Evolutionary conservation across 1,139 yeast species (phyloP).

Genomic region (Geotrichum carabidarum): DNA sequence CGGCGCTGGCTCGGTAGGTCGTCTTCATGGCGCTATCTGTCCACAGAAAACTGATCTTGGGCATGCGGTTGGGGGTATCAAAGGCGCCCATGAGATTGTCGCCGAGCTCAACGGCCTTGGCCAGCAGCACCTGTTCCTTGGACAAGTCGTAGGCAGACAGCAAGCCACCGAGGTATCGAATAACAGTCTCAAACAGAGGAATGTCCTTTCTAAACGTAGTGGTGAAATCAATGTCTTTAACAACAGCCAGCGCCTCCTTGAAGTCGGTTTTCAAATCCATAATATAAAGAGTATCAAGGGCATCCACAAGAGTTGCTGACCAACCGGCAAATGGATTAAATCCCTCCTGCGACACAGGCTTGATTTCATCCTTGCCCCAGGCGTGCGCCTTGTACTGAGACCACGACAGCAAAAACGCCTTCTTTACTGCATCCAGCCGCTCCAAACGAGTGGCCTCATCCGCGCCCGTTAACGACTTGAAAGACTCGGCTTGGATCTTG

Average conservation of each 20-base stretch:
- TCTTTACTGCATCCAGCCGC: slow-evolving; percentile 46
- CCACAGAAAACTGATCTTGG: slow-evolving; percentile 58
- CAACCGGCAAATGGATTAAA: slow-evolving; percentile 45
- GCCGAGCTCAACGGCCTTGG: slow-evolving; percentile 58
- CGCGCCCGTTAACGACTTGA: slow-evolving; percentile 2
- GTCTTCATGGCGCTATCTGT: slow-evolving; percentile 39
- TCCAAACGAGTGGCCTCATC: slow-evolving; percentile 12
- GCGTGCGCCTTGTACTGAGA: slow-evolving; percentile 52
- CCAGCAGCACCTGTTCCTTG: slow-evolving; percentile 43
- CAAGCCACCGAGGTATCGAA: slow-evolving; percentile 68
- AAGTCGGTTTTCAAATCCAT: slow-evolving; percentile 58
- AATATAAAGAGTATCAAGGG: slow-evolving; percentile 61
- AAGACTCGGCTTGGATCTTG: slow-evolving; percentile 13
- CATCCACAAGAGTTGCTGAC: slow-evolving; percentile 56
- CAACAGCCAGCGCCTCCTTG: slow-evolving; percentile 47
- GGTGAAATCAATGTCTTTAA: slow-evolving; percentile 51
- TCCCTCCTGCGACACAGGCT: slow-evolving; percentile 37
- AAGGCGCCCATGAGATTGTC: slow-evolving; percentile 63
- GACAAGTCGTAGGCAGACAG: slow-evolving; percentile 66
- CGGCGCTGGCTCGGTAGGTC: slow-evolving; percentile 33
- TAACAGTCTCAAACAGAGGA: slow-evolving; percentile 66
- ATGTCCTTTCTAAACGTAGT: slow-evolving; percentile 42
- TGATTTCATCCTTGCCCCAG: slow-evolving; percentile 63
- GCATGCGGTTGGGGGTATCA: slow-evolving; percentile 64
- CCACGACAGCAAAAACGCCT: slow-evolving; percentile 57